A percentile compares a stretch with the other conserved stretches of the same genome.
These are phyloP conservation scores for Zopfia rhizophila DNA, from an alignment of 2,329 filamentous ascomycete genomes.

Conservation along the genomic window DNA sequence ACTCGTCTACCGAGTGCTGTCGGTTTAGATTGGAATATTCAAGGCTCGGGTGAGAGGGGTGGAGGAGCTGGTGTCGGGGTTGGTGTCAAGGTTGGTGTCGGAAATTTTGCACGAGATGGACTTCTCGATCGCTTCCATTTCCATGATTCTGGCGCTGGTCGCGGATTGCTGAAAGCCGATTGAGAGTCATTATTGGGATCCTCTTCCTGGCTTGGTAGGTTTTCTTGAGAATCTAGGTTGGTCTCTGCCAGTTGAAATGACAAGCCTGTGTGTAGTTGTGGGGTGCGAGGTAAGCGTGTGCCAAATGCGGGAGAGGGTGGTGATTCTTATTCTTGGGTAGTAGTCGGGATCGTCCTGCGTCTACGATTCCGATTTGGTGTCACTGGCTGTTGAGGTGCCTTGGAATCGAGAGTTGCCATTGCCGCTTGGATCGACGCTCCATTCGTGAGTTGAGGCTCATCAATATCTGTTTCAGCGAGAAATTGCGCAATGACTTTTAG, in stretches of 20 bases:
- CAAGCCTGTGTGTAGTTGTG: slow-evolving; percentile 27
- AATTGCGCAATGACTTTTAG: slow-evolving; percentile 37
- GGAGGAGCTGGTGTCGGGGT: slow-evolving; percentile 1
- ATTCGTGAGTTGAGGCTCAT: not conserved
- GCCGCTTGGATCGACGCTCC: not conserved
- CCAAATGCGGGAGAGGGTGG: slow-evolving; percentile 34
- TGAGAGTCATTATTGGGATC: not conserved
- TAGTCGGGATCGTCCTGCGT: not conserved
- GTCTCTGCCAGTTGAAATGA: slow-evolving; percentile 36
- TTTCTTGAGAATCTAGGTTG: slow-evolving; percentile 22
- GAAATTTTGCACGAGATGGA: too few relatives aligned
- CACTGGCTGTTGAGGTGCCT: not conserved
- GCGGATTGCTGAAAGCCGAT: not conserved
- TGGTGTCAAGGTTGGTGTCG: slow-evolving; percentile 28
- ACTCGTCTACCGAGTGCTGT: slow-evolving; percentile 42
- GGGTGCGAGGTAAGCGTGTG: slow-evolving; percentile 23
- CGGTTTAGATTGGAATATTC: slow-evolving; percentile 40
- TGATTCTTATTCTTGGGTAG: slow-evolving; percentile 10
- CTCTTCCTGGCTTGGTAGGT: not conserved
- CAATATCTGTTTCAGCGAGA: slow-evolving; percentile 11
- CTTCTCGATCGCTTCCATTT: slow-evolving; percentile 1
- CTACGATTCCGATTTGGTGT: slow-evolving; percentile 3
- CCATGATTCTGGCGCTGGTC: not conserved
- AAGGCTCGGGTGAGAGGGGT: slow-evolving; percentile 17
- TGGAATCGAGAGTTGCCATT: not conserved